These are phyloP conservation scores for Biscogniauxia mediterranea DNA, from an alignment of 2,329 filamentous ascomycete genomes.

Conservation along the genomic window DNA sequence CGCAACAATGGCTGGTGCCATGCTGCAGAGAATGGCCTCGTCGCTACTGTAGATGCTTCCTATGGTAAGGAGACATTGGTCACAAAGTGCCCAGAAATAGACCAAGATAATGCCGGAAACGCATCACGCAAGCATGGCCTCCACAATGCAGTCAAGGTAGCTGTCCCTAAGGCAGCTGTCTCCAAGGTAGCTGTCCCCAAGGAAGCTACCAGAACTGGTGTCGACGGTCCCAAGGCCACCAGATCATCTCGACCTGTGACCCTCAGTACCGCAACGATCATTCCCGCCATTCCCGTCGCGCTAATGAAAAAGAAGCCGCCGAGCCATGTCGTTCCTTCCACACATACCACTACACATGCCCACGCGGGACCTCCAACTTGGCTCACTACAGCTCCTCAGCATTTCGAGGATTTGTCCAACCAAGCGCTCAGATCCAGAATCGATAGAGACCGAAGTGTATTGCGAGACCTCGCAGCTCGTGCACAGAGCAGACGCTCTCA, in stretches of 20 bases:
- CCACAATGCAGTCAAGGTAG: constrained; percentile 6
- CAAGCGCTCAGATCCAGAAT: too few relatives aligned
- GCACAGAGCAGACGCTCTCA: too few relatives aligned
- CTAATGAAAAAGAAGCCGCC: not conserved
- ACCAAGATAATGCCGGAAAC: not conserved
- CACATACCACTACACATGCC: not conserved
- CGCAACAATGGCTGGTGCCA: not conserved
- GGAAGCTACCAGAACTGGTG: constrained; percentile 4
- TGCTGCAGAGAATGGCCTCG: not conserved
- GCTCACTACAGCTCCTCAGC: too few relatives aligned
- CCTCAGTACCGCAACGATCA: constrained; percentile 3
- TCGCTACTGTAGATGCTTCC: not conserved
- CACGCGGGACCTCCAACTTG: too few relatives aligned
- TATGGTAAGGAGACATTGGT: constrained; percentile 4
- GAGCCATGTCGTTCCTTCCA: constrained; percentile 3
- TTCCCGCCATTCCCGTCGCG: not conserved
- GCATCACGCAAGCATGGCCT: not conserved
- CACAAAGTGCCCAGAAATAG: not conserved
- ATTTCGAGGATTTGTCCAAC: too few relatives aligned
- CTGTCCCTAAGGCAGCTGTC: constrained; percentile 1
- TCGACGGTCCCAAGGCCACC: not conserved
- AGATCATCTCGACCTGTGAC: constrained; percentile 1
- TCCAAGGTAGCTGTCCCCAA: constrained; percentile 5
- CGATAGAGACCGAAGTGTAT: too few relatives aligned
- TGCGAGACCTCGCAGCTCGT: too few relatives aligned